These are phyloP conservation scores for Septoria linicola DNA, from an alignment of 2,329 filamentous ascomycete species.

Conservation along the genomic window DNA sequence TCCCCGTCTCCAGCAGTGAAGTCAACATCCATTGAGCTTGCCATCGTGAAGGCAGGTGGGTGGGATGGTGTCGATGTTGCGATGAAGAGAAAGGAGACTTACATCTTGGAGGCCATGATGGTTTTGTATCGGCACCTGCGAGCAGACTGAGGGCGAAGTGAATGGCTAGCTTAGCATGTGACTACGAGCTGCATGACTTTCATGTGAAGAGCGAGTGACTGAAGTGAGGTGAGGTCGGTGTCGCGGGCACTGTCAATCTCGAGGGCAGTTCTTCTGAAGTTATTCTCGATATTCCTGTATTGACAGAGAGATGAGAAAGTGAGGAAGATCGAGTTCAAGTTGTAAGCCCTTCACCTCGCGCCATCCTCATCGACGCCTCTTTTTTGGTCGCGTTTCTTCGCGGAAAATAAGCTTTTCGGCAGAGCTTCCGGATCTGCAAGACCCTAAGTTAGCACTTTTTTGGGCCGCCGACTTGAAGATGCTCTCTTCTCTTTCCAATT, in stretches of 20 bases:
- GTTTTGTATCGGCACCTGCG: neutral
- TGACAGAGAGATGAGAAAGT: too few relatives aligned
- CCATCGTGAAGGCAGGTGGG: slow-evolving; percentile 43
- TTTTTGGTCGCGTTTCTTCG: neutral
- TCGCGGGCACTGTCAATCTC: too few relatives aligned
- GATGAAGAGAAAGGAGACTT: neutral
- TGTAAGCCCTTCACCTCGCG: too few relatives aligned
- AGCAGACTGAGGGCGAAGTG: neutral
- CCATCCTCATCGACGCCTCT: too few relatives aligned
- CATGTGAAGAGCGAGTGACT: slow-evolving; percentile 2
- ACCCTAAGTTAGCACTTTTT: too few relatives aligned
- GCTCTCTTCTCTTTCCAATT: neutral
- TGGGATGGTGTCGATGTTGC: neutral
- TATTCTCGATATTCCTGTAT: too few relatives aligned
- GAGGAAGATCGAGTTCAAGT: too few relatives aligned
- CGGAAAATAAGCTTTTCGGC: slow-evolving; percentile 11
- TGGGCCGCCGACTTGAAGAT: slow-evolving; percentile 11
- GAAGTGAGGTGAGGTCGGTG: neutral
- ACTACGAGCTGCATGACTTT: neutral
- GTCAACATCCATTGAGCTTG: slow-evolving; percentile 54
- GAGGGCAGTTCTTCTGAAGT: too few relatives aligned
- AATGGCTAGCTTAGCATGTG: slow-evolving; percentile 6
- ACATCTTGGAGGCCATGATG: slow-evolving; percentile 16
- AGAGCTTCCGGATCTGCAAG: neutral
- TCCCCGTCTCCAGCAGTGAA: neutral